phyloP scores from a whole-genome alignment of 2,329 filamentous ascomycete species.

The Venturia oleaginea region DNA sequence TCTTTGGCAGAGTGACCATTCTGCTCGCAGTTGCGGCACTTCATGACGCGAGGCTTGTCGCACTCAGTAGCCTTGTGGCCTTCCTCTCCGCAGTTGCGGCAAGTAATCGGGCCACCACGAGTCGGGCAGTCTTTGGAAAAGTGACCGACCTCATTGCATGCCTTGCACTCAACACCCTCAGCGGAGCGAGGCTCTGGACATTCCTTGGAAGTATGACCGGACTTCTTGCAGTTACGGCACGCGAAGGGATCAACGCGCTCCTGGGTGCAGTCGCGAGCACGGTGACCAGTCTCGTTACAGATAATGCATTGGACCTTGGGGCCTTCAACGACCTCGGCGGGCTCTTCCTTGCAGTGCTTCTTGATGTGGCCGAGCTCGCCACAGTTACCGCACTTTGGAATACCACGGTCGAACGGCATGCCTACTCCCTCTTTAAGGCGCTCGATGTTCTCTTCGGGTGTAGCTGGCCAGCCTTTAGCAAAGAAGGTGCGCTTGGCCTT shows the following conservation, averaged over 20 bases:
- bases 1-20: conserved; percentile 14
- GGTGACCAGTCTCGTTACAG: conserved; percentile 55
- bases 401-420: conserved; percentile 49
- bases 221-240: conserved; percentile 59
- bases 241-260: conserved; percentile 52
- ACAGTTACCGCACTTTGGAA: conserved; percentile 56
- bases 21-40: conserved; percentile 28
- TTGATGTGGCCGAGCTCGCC: conserved; percentile 52
- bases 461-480: conserved; percentile 50
- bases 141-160: conserved; percentile 26
- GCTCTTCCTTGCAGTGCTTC: conserved; percentile 54
- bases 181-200: conserved; percentile 38
- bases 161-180: conserved; percentile 55
- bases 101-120: conserved; percentile 20
- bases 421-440: conserved; percentile 56
- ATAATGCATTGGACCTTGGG: conserved; percentile 53
- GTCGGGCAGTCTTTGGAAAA: conserved; percentile 16
- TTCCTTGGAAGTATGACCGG: conserved; percentile 28
- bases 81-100: conserved; percentile 26
- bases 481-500: conserved; percentile 34
- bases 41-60: conserved; percentile 24
- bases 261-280: conserved; percentile 54
- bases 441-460: conserved; percentile 49
- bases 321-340: conserved; percentile 29
- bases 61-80: conserved; percentile 26